Percentiles rank a stretch among this genome's conserved stretches.
These are phyloP conservation scores for Miscanthus lutarioriparius DNA, from an alignment of 176 grass and related monocot genomes.

Conservation along the genomic window DNA sequence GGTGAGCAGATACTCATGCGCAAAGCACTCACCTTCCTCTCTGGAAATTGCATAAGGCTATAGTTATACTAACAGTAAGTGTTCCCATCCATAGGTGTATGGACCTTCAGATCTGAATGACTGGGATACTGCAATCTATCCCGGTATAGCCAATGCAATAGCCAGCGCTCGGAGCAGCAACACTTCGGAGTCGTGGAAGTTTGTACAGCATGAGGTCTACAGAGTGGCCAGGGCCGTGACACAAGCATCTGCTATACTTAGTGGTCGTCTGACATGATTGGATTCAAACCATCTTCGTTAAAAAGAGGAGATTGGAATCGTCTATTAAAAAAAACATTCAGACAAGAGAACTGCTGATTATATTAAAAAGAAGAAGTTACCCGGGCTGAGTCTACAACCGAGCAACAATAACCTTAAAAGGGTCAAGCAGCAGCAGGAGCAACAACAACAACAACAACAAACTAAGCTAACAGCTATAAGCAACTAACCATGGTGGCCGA, in stretches of 20 bases:
- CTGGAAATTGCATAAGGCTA: not conserved
- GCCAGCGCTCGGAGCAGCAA: slow-evolving; percentile 55
- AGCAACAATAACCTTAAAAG: too few species aligned
- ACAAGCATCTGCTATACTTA: slow-evolving; percentile 64
- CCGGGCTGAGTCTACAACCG: too few species aligned
- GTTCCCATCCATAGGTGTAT: slow-evolving; percentile 46
- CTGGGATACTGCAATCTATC: slow-evolving; percentile 64
- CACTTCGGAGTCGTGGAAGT: slow-evolving; percentile 55
- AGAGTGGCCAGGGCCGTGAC: slow-evolving; percentile 72
- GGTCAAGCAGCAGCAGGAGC: too few species aligned
- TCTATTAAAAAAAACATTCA: too few species aligned
- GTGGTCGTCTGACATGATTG: slow-evolving; percentile 67
- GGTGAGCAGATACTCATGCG: slow-evolving; percentile 40
- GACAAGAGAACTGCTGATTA: too few species aligned
- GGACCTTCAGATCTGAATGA: slow-evolving; percentile 64
- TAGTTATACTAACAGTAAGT: not conserved
- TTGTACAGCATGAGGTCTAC: slow-evolving; percentile 77
- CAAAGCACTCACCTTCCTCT: not conserved
- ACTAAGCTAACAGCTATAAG: too few species aligned
- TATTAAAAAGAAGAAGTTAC: too few species aligned
- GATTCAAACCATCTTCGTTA: not conserved
- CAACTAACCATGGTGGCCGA: too few species aligned
- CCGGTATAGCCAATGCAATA: slow-evolving; percentile 65
- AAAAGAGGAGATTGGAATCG: not conserved
- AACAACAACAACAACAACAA: too few species aligned